Base-by-base conservation (phyloP, 495 filamentous ascomycete genomes). In the Parachaetomium inaequale region DNA sequence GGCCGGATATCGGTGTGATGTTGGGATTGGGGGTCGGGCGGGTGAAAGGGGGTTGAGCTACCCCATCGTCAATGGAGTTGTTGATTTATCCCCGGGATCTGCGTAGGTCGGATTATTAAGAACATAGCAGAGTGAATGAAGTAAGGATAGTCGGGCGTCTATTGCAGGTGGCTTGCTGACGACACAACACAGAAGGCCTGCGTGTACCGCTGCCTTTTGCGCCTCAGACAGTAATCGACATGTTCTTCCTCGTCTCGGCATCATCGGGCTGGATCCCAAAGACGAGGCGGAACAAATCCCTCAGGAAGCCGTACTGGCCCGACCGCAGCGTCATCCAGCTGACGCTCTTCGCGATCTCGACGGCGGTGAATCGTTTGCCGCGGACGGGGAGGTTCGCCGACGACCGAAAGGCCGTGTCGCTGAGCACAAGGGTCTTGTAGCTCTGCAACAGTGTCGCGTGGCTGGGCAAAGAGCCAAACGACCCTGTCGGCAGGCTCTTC, bases 261-360 rank as follows among this genome's bases (percentile, higher is more conserved):
- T 94, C 92, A 62, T 95, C 90, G 28, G 88, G 68, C 58, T 87
- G 84, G 69, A 91, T 90, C 0, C 92, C 91, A 74, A 93, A 92
- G 3, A 96, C 91, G n/a, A 92, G 77, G 50, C 85, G 81, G 75
- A 87, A 96, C 11, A 96, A 75, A 71, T 96, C 92, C 25, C 82
- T 80, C 63, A 96, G 74, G 82, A 90, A 96, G 21, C 76, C 76
- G 70, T 92, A 89, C 60, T 85, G 82, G 32, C 63, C 59, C 0
- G 76, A 75, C 19, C 72, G 69, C 26, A 71, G 55, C 49, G 82
- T 80, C 85, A 94, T 90, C 79, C 88, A 87, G 47, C 79, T 77
- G 15, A 94, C 87, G 50, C 87, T 89, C 68, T 86, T 86, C 14
- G 88, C 88, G 46, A 95, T 82, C 63, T 96, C 90, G 23, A 75